Base-by-base conservation (phyloP, 1,284 basidiomycete species). In the Irpex rosettiformis region DNA sequence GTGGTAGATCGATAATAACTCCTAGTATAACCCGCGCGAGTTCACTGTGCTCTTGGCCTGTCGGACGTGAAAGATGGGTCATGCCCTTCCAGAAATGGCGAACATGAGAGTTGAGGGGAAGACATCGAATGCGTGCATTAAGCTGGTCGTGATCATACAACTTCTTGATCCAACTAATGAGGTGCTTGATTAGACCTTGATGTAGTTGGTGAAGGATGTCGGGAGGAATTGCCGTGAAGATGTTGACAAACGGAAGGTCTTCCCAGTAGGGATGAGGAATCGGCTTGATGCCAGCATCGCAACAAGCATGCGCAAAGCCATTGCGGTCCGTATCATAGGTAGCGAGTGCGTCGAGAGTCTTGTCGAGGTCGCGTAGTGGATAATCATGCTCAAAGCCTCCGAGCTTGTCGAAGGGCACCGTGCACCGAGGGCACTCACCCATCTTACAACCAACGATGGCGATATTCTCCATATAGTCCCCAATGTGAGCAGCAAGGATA, bases 71-170 rank as follows among this genome's bases (percentile, higher is more conserved):
- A n/a, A n/a, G n/a, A n/a, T n/a, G n/a, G n/a, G n/a, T n/a, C n/a
- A n/a, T n/a, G n/a, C n/a, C n/a, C n/a, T 76, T 77, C 8, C 63
- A 58, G 56, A 80, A 80, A 0, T 69, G 55, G 0, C 71, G 66
- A 13, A 77, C 65, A 43, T 74, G 64, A 58, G 75, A 73, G 61
- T 77, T 76, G 13, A 58, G 62, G 1, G 73, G 74, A 2, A 77
- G 54, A 0, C 68, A 61, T 0, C 64, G 63, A 43, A 70, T 73
- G 0, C 70, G 63, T 0, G 70, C 69, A 64, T 77, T 72, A 11
- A 77, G 69, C 58, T 78, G 71, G 1, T 63, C 67, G 1, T 49
- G 60, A 16, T 66, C 68, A 62, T 37, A 67, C 18, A 54, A 61
- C 25, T 29, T 28, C 1, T 49, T 69, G n/a, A n/a, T n/a, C n/a